phyloP scores from a whole-genome alignment of 306 rosid genomes.

The Cicer chorassanicum region DNA sequence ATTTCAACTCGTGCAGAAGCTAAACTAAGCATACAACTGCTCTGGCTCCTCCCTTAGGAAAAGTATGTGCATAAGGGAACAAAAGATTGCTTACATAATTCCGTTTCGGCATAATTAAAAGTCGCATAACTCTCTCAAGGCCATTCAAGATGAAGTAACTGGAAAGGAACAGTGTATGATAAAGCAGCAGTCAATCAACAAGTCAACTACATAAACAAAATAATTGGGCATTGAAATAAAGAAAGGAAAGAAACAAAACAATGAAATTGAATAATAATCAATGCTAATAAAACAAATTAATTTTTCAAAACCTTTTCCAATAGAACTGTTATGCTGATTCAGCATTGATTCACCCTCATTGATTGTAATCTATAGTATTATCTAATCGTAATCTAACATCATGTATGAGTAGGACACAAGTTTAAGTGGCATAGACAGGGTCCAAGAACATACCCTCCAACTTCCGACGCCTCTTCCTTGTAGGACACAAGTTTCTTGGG shows the following conservation, averaged over 20 bases:
- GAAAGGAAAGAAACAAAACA: conserved; percentile 29
- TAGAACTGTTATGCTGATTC: conserved; percentile 1
- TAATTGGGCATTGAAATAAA: conserved; percentile 20
- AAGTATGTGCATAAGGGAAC: neutral
- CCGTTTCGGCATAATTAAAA: conserved; percentile 79
- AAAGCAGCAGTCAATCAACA: conserved; percentile 20
- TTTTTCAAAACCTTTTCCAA: neutral
- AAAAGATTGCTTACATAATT: conserved; percentile 73
- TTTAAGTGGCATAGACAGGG: conserved; percentile 36
- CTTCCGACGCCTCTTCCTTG: conserved; percentile 92
- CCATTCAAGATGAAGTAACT: conserved; percentile 94
- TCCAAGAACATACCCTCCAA: conserved; percentile 91
- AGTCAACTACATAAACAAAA: conserved; percentile 8
- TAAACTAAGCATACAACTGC: conserved; percentile 34
- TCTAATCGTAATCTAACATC: conserved; percentile 13
- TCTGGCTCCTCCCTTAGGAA: conserved; percentile 25
- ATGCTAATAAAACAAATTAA: conserved; percentile 21
- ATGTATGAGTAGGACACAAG: neutral
- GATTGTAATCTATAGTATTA: conserved; percentile 17
- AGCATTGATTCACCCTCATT: neutral
- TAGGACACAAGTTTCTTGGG: conserved; percentile 66
- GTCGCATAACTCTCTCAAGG: conserved; percentile 89
- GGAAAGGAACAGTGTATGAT: conserved; percentile 41
- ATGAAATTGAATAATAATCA: conserved; percentile 13
- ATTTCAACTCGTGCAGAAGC: conserved; percentile 25